phyloP scores from a whole-genome alignment of 176 grass and related monocot genomes.

The Avena eriantha region DNA sequence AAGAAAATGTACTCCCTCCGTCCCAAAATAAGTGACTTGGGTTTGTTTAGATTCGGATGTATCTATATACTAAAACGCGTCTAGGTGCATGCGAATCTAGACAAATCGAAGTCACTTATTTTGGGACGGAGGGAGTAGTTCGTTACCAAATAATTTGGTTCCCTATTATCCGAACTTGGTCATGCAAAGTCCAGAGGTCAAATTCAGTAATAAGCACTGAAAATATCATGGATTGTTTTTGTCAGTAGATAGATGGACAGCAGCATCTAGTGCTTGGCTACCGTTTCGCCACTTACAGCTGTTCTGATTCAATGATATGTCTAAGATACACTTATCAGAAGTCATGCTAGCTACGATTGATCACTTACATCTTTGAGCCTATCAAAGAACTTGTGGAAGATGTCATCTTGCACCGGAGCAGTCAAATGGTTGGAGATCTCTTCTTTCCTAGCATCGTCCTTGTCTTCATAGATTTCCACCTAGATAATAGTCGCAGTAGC shows the following conservation, averaged over 20 bases:
- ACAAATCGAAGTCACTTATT: too few species aligned
- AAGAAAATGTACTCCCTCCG: constrained; percentile 23
- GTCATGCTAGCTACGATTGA: background rate
- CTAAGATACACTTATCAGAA: background rate
- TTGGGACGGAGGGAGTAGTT: too few species aligned
- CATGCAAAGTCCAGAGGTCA: too few species aligned
- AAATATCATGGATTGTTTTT: background rate
- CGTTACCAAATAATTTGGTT: too few species aligned
- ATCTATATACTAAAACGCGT: too few species aligned
- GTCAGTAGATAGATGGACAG: background rate
- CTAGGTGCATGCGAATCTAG: too few species aligned
- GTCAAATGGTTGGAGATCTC: constrained; percentile 73
- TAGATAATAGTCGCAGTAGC: constrained; percentile 42
- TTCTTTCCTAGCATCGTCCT: constrained; percentile 85
- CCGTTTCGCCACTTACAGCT: background rate
- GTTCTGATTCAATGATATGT: background rate
- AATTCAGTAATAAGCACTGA: too few species aligned
- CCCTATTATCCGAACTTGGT: too few species aligned
- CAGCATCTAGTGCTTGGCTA: background rate
- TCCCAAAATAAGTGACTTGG: too few species aligned
- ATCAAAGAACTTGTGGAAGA: constrained; percentile 73
- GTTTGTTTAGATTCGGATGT: too few species aligned
- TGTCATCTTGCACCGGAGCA: constrained; percentile 47
- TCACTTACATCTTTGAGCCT: constrained; percentile 79
- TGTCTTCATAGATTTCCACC: constrained; percentile 89